Conservation (phyloP, 2,329 filamentous ascomycete genomes). For the Dryadomyces sulphureus region DNA sequence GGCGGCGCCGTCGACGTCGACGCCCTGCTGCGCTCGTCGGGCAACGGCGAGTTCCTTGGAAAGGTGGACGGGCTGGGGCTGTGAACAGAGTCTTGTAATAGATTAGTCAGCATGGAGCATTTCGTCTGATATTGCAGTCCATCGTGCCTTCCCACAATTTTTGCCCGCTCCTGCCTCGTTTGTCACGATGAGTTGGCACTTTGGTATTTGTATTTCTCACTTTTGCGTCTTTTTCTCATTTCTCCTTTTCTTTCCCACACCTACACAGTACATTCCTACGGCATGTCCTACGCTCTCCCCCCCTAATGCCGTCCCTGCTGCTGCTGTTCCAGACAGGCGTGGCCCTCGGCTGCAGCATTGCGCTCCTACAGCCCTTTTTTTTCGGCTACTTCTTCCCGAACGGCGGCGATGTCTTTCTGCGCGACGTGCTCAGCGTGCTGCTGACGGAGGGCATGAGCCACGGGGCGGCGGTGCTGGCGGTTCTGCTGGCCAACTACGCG, state of each 20-base stretch:
- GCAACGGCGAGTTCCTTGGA: conserved; percentile 52
- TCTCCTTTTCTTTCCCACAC: neutral
- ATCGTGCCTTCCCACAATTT: too few relatives aligned
- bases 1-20: conserved; percentile 74
- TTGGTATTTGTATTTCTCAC: too few relatives aligned
- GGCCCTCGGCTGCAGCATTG: neutral
- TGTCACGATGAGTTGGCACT: too few relatives aligned
- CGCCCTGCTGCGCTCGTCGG: conserved; percentile 46
- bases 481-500: conserved; percentile 5
- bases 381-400: neutral
- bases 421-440: neutral
- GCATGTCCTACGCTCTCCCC: neutral
- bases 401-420: neutral
- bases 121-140: too few relatives aligned
- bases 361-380: neutral
- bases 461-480: neutral
- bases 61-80: conserved; percentile 25
- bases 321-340: neutral
- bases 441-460: neutral
- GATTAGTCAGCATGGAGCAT: too few relatives aligned
- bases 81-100: too few relatives aligned
- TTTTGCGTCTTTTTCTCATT: neutral
- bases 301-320: neutral
- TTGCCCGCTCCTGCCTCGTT: neutral
- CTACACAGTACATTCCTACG: neutral